Percentiles rank a stretch among this genome's conserved stretches.
phyloP scores from a whole-genome alignment of 2,329 filamentous ascomycete genomes.

The Aspergillus sp. region DNA sequence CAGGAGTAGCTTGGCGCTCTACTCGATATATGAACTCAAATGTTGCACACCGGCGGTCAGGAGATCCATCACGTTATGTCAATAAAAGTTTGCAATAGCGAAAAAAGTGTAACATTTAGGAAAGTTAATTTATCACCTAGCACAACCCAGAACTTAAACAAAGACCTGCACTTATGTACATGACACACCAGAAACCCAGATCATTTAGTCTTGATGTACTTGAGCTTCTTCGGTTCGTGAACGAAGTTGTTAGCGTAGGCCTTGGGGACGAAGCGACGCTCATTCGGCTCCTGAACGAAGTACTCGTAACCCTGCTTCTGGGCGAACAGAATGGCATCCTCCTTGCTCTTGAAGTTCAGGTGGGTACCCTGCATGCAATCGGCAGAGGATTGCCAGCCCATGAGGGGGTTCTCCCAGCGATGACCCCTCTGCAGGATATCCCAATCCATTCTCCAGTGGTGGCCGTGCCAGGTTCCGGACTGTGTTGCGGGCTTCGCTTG shows the following conservation, averaged over 20 bases:
- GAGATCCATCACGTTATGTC: too few relatives aligned
- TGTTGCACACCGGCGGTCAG: too few relatives aligned
- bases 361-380: constrained; percentile 95
- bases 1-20: too few relatives aligned
- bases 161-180: constrained; percentile 40
- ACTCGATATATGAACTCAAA: too few relatives aligned
- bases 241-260: constrained; percentile 96
- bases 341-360: constrained; percentile 86
- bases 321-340: constrained; percentile 91
- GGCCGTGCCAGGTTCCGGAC: constrained; percentile 81
- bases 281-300: constrained; percentile 95
- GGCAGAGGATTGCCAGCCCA: constrained; percentile 96
- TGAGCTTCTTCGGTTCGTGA: constrained; percentile 81
- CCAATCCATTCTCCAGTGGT: constrained; percentile 98
- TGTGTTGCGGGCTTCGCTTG: constrained; percentile 94
- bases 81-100: not conserved
- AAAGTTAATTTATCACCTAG: constrained; percentile 18
- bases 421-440: constrained; percentile 89
- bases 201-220: constrained; percentile 81
- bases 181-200: constrained; percentile 35
- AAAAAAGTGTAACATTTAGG: not conserved
- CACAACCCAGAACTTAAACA: constrained; percentile 16
- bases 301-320: constrained; percentile 99
- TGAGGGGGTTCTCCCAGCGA: constrained; percentile 96
- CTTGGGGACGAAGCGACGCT: constrained; percentile 83